These are phyloP conservation scores for Kwoniella sp. DNA, from an alignment of 768 basidiomycete species.

Conservation along the genomic window DNA sequence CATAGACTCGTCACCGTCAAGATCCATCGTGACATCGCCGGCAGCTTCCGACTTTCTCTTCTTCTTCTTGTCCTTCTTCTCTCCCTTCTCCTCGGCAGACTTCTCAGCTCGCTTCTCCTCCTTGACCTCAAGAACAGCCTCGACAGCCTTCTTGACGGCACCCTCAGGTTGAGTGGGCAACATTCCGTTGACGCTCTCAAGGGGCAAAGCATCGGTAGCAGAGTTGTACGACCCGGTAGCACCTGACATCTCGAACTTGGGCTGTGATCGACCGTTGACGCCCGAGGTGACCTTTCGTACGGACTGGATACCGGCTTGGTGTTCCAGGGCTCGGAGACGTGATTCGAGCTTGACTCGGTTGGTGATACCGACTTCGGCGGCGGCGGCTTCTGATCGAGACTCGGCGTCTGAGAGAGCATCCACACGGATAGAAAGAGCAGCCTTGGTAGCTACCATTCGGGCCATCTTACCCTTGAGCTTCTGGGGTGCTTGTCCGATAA, in stretches of 20 bases:
- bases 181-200: constrained; percentile 56
- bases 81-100: constrained; percentile 67
- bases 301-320: constrained; percentile 72
- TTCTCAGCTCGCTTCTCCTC: constrained; percentile 84
- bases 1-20: constrained; percentile 56
- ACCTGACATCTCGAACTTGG: constrained; percentile 80
- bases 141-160: constrained; percentile 72
- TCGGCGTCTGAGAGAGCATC: constrained; percentile 93
- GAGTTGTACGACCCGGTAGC: constrained; percentile 78
- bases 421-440: constrained; percentile 93
- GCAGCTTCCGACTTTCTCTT: constrained; percentile 59
- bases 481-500: constrained; percentile 94
- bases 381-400: constrained; percentile 72
- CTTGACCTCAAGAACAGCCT: constrained; percentile 77
- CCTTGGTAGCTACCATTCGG: constrained; percentile 98
- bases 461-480: constrained; percentile 99
- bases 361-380: constrained; percentile 85
- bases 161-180: constrained; percentile 79
- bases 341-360: constrained; percentile 95
- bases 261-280: constrained; percentile 66
- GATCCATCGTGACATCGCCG: constrained; percentile 52
- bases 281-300: constrained; percentile 64
- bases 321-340: constrained; percentile 83
- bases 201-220: constrained; percentile 74
- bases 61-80: constrained; percentile 64